These are phyloP conservation scores for Kwoniella botswanensis DNA, from an alignment of 768 basidiomycete genomes.

Conservation along the genomic window DNA sequence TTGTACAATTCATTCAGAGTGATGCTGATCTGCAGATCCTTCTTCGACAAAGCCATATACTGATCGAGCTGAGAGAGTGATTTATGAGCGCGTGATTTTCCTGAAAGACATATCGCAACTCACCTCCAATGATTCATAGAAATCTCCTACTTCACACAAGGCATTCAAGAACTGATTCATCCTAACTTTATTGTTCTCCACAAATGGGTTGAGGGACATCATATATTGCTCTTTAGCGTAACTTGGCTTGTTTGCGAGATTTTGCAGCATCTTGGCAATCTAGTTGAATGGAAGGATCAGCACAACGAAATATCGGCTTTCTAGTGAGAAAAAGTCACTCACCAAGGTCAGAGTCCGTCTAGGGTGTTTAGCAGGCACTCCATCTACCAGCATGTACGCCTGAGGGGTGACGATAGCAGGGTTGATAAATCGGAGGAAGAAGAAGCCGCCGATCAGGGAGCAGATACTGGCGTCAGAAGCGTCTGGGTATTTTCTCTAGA, in stretches of 20 bases:
- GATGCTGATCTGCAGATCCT: slow-evolving; percentile 97
- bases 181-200: slow-evolving; percentile 96
- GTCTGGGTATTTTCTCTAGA: slow-evolving; percentile 87
- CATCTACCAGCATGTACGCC: slow-evolving; percentile 99
- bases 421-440: slow-evolving; percentile 99
- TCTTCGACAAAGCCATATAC: slow-evolving; percentile 99
- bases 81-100: too few species aligned
- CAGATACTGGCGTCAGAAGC: slow-evolving; percentile 98
- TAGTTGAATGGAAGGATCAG: slow-evolving; percentile 53
- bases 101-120: slow-evolving; percentile 27
- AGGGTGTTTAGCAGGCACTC: slow-evolving; percentile 96
- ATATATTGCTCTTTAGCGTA: slow-evolving; percentile 98
- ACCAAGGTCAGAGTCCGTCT: slow-evolving; percentile 91
- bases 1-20: slow-evolving; percentile 99
- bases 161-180: slow-evolving; percentile 97
- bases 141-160: slow-evolving; percentile 97
- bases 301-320: too few species aligned
- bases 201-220: slow-evolving; percentile 97
- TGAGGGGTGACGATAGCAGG: slow-evolving; percentile 99
- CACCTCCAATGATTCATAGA: slow-evolving; percentile 97
- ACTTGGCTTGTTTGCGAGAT: slow-evolving; percentile 96
- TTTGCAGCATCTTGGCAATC: slow-evolving; percentile 99
- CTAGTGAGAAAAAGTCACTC: slow-evolving; percentile 29
- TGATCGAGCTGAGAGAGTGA: slow-evolving; percentile 81
- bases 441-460: slow-evolving; percentile 98